Base-by-base conservation (phyloP, 2,329 filamentous ascomycete genomes). In the Monilinia laxa region DNA sequence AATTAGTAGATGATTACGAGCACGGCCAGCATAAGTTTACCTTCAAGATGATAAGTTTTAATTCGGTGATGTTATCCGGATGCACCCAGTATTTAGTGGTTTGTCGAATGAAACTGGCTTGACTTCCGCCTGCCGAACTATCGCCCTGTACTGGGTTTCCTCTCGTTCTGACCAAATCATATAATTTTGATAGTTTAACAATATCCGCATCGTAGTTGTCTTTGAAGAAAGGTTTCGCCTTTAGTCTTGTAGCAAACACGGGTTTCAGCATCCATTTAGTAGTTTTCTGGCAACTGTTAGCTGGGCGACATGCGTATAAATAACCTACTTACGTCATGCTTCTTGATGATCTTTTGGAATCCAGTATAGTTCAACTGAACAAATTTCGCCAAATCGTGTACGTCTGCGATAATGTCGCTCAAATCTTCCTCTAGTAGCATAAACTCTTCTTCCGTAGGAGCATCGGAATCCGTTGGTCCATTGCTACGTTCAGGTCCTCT, bases 31-130 rank as follows among this genome's bases (percentile, higher is more conserved):
- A 23, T 47, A 47, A 62, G 4, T 42, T 56, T 75, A 83, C 82
- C 82, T 99, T 98, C 63, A 99, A 83, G 76, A 99, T 93, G 76
- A 99, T 94, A 78, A 99, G 88, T 82, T 99, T 99, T 69, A 99
- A 80, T 80, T 99, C 95, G 6, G 95, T 98, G 73, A 99, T 95
- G 76, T 99, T 99, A 79, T 98, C 95, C 3, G 91, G 92, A 76
- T 99, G 95, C 56, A 99, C 95, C 95, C 95, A 99, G 81, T 99
- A 99, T 79, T 99, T 99, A 42, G 95, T 99, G 0, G 95, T 99
- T 77, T 98, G 92, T 68, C 95, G 91, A 69, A 99, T 88, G 76
- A 99, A 99, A 82, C 90, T 98, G 76, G 93, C 94, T 79, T 99
- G 95, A 70, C 85, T 87, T 65, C 94, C 95, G 73, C 95, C 95